phyloP scores from a whole-genome alignment of 257 asterid genomes.

The Dorcoceras hygrometricum region DNA sequence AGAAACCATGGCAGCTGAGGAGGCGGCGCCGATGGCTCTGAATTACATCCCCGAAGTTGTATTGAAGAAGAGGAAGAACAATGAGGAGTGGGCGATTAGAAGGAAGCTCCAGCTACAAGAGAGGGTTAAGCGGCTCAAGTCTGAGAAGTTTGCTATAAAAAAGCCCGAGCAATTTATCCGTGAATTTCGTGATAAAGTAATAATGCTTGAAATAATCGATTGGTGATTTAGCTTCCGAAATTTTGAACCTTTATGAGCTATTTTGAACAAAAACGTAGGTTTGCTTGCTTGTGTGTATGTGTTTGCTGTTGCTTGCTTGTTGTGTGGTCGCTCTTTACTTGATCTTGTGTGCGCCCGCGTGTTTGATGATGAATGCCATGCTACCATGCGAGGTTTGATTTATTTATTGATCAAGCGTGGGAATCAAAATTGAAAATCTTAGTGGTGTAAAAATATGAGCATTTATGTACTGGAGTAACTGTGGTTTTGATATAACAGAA shows the following conservation, averaged over 20 bases:
- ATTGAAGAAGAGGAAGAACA: slow-evolving; percentile 86
- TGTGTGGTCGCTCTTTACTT: neutral
- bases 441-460: neutral
- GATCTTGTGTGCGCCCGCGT: neutral
- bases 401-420: neutral
- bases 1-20: slow-evolving; percentile 52
- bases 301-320: neutral
- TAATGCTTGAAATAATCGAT: neutral
- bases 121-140: slow-evolving; percentile 54
- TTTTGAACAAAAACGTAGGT: neutral
- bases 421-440: neutral
- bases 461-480: neutral
- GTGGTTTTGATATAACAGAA: neutral
- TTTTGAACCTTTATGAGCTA: neutral
- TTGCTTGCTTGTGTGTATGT: neutral
- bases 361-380: neutral
- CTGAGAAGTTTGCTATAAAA: slow-evolving; percentile 48
- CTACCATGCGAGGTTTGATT: neutral
- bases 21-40: slow-evolving; percentile 42
- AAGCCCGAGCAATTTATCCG: slow-evolving; percentile 85
- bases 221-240: no score
- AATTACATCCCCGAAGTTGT: slow-evolving; percentile 75
- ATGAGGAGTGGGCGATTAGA: slow-evolving; percentile 82
- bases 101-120: slow-evolving; percentile 69
- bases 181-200: slow-evolving; percentile 75